These are phyloP conservation scores for Pestalotiopsis sp. DNA, from an alignment of 2,329 filamentous ascomycete species.

Conservation along the genomic window DNA sequence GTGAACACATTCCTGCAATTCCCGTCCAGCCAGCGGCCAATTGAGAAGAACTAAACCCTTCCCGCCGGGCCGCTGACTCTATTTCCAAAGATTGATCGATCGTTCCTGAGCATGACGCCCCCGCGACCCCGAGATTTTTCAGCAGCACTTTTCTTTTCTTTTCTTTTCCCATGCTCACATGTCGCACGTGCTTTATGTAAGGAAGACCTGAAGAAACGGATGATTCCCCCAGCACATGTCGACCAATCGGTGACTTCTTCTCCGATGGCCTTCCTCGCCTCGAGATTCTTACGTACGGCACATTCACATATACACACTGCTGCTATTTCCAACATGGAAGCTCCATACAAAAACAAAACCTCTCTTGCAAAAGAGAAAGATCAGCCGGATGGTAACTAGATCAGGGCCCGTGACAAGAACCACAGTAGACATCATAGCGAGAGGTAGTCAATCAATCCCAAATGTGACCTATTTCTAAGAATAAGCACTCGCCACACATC, in stretches of 20 bases:
- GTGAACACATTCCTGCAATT: background rate
- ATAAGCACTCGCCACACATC: slow-evolving; percentile 7
- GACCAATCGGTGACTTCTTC: background rate
- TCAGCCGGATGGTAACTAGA: background rate
- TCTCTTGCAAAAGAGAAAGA: background rate
- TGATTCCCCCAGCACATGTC: background rate
- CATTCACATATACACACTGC: background rate
- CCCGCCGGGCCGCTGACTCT: background rate
- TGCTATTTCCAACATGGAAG: background rate
- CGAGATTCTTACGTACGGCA: background rate
- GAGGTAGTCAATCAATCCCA: background rate
- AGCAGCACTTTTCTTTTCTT: background rate
- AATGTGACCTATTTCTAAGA: slow-evolving; percentile 6
- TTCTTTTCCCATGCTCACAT: background rate
- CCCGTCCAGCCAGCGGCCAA: background rate
- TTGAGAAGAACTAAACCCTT: background rate
- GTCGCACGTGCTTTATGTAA: background rate
- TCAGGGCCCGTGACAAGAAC: background rate
- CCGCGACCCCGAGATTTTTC: no score
- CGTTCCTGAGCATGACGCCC: background rate
- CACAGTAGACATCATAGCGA: background rate
- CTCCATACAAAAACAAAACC: background rate
- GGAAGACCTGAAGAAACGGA: background rate
- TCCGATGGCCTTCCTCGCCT: background rate
- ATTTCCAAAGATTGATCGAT: background rate